phyloP scores from a whole-genome alignment of 305 asterid genomes.

The Vinca major region DNA sequence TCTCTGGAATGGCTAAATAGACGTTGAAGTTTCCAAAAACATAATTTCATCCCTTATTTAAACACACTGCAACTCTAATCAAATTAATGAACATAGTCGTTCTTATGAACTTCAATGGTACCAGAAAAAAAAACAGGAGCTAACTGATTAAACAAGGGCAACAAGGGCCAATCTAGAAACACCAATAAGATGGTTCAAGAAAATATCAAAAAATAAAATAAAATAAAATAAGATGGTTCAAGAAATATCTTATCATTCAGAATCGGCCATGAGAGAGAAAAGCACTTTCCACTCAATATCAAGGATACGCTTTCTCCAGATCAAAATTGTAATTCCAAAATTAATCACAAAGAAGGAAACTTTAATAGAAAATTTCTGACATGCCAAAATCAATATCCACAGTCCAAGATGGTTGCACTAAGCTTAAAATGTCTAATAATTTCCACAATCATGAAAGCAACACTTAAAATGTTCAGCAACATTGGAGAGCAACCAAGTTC shows the following conservation, averaged over 20 bases:
- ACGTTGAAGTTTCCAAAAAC: background rate
- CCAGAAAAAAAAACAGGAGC: background rate
- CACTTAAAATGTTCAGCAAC: conserved; percentile 4
- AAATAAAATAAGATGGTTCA: too few relatives aligned
- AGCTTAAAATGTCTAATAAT: background rate
- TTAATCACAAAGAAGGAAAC: background rate
- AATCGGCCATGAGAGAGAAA: background rate
- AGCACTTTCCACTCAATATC: background rate
- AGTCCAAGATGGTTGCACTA: background rate
- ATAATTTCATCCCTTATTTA: background rate
- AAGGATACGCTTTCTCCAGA: background rate
- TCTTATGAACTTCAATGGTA: background rate
- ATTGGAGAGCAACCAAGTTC: background rate
- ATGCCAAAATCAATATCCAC: background rate
- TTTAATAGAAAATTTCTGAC: background rate
- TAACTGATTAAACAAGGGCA: background rate
- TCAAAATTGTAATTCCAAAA: background rate
- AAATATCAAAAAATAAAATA: too few relatives aligned
- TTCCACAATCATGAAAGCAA: background rate
- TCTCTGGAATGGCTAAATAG: conserved; percentile 6
- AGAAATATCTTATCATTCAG: background rate
- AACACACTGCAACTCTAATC: background rate
- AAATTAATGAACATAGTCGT: background rate
- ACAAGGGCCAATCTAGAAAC: background rate
- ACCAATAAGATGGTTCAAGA: background rate